Conservation (phyloP, 495 filamentous ascomycete species). For the Penicillium arizonense region DNA sequence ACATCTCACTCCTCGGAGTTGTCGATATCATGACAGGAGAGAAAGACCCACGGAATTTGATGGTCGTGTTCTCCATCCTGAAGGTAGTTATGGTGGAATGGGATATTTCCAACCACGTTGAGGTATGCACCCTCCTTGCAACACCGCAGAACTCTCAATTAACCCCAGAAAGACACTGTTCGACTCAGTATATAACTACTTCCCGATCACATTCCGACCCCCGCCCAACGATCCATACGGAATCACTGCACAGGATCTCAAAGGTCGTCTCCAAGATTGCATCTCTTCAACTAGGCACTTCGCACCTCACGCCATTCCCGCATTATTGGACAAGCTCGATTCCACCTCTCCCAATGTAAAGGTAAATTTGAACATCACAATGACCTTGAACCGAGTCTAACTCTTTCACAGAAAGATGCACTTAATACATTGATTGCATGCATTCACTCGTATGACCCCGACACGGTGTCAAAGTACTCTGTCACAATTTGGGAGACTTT, state of each 20-base stretch:
- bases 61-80: slow-evolving; percentile 73
- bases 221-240: slow-evolving; percentile 74
- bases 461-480: slow-evolving; percentile 65
- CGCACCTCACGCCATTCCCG: slow-evolving; percentile 66
- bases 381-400: slow-evolving; percentile 23
- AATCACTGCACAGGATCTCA: slow-evolving; percentile 72
- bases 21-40: slow-evolving; percentile 71
- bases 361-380: slow-evolving; percentile 31
- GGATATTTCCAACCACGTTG: slow-evolving; percentile 60
- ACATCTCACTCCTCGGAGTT: slow-evolving; percentile 60
- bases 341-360: slow-evolving; percentile 74
- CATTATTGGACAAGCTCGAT: slow-evolving; percentile 72
- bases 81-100: slow-evolving; percentile 74
- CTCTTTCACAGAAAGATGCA: slow-evolving; percentile 58
- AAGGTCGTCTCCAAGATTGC: slow-evolving; percentile 66
- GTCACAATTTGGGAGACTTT: slow-evolving; percentile 70
- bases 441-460: slow-evolving; percentile 57
- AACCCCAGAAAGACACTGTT: slow-evolving; percentile 54
- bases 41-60: slow-evolving; percentile 75
- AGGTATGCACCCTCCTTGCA: slow-evolving; percentile 42
- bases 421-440: slow-evolving; percentile 65
- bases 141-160: slow-evolving; percentile 53
- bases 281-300: slow-evolving; percentile 67
- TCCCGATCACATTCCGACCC: slow-evolving; percentile 74
- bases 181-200: slow-evolving; percentile 76